Evolutionary conservation across 2,329 filamentous ascomycete species (phyloP), one percentile per base, ranked within the genome.

Genomic region (Cucurbitaria berberidis): DNA sequence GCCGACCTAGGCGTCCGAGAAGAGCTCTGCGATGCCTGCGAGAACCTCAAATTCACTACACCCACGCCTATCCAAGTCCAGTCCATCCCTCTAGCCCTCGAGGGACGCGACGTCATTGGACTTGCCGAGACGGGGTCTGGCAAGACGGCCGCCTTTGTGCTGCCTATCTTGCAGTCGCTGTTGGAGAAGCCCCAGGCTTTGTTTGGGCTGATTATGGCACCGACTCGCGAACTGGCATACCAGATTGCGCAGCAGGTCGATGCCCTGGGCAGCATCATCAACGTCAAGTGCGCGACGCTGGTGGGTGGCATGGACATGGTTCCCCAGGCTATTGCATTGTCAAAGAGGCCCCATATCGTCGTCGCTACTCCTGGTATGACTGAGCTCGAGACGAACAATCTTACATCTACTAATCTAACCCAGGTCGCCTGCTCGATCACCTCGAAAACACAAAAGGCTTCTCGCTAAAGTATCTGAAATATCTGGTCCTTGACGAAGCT

Each of bases 271-370:
- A 87, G 90, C 9, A 81, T 92, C 24, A 97, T 99, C 63, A 89
- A 87, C n/a, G 89, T 98, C 32, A 86, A 91, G 68, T 91, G 87
- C 68, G 88, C 90, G 6, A 88, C 93, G 15, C 86, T 99, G 38
- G 90, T 98, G 1, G 95, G 95, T 66, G 95, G 95, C 38, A 87
- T 98, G 82, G 93, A 98, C 62, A 97, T 97, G 91, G 90, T 97
- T 1, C 85, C 90, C 0, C 95, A 99, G 74, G 78, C 89, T 1
- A 96, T 99, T 59, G 89, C 93, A 0, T 84, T 99, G 0, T 91
- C 90, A n/a, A 97, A 96, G 82, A 93, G 93, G 66, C 95, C 95
- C 7, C 95, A 99, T 69, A 88, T 99, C 21, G 81, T 98, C 19
- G 93, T 98, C 34, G 93, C 93, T 0, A 97, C 93, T 0, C 93